Conservation (phyloP, 331 rosid genomes). For the Malus hybrid region DNA sequence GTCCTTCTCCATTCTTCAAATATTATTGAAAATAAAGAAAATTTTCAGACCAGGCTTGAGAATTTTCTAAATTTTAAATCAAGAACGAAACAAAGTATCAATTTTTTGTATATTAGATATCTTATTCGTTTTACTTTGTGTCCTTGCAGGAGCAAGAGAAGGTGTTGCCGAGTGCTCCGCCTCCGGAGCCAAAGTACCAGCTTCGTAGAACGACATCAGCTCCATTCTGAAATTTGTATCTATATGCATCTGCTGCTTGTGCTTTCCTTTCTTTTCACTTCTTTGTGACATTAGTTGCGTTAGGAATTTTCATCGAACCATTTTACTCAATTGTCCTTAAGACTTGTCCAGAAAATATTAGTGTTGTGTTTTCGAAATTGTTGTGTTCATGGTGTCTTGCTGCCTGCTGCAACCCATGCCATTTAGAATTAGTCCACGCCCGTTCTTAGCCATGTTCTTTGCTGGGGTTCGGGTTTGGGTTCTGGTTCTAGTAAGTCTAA, state of each 20-base stretch:
- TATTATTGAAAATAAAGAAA: background rate
- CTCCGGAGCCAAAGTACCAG: slow-evolving; percentile 76
- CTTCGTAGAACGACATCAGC: slow-evolving; percentile 79
- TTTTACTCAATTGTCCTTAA: slow-evolving; percentile 8
- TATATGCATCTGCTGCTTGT: slow-evolving; percentile 12
- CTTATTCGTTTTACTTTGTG: background rate
- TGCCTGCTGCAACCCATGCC: background rate
- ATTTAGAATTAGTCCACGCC: background rate
- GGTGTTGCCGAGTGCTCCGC: slow-evolving; percentile 42
- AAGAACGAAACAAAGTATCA: background rate
- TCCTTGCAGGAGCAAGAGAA: slow-evolving; percentile 60
- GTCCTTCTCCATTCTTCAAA: background rate
- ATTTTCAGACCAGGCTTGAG: background rate
- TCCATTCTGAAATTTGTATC: slow-evolving; percentile 36
- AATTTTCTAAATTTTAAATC: background rate
- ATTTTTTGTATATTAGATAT: background rate
- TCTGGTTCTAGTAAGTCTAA: background rate
- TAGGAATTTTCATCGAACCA: slow-evolving; percentile 8
- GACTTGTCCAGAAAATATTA: slow-evolving; percentile 22
- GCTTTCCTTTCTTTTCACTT: background rate
- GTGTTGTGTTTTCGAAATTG: background rate
- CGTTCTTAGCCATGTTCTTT: background rate
- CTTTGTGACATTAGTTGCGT: slow-evolving; percentile 1
- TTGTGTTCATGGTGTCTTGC: background rate
- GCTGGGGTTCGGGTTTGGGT: background rate